phyloP scores from a whole-genome alignment of 108 stramenopile species.

The Cylindrotheca fusiformis region DNA sequence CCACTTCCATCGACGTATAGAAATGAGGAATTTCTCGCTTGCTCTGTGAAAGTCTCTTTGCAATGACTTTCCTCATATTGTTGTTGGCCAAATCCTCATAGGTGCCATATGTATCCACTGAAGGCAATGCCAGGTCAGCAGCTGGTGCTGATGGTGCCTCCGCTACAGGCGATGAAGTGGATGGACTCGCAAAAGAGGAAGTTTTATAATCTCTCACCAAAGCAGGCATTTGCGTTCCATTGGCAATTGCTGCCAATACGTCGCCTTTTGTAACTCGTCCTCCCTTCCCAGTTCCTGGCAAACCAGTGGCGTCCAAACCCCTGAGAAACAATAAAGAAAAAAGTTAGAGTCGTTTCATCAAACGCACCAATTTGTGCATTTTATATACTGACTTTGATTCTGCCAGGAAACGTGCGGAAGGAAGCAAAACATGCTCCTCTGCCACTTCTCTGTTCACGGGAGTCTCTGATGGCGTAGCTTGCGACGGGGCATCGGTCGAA shows the following conservation, averaged over 20 bases:
- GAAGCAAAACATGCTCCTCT: conserved; percentile 56
- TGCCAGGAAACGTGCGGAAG: conserved; percentile 79
- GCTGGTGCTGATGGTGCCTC: conserved; percentile 34
- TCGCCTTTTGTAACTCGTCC: conserved; percentile 92
- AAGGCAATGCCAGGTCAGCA: conserved; percentile 28
- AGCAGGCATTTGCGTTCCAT: conserved; percentile 45
- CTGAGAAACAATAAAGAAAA: conserved; percentile 1
- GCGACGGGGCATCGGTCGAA: conserved; percentile 25
- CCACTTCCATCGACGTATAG: conserved; percentile 93
- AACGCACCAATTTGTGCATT: too few relatives aligned
- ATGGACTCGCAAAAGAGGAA: conserved; percentile 16
- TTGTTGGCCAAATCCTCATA: conserved; percentile 66
- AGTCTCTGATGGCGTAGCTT: conserved; percentile 28
- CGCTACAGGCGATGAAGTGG: conserved; percentile 11
- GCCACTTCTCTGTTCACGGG: conserved; percentile 15
- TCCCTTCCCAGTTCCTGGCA: conserved; percentile 82
- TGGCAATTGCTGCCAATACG: conserved; percentile 69
- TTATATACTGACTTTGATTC: conserved; percentile 56
- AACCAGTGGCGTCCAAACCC: conserved; percentile 71
- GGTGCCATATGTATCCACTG: conserved; percentile 42
- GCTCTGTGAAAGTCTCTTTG: conserved; percentile 68
- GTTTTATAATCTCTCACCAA: conserved; percentile 23
- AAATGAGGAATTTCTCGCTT: conserved; percentile 96
- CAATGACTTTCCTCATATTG: conserved; percentile 54
- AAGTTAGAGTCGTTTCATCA: background rate